phyloP scores from a whole-genome alignment of 1,284 basidiomycete species.

The Ceratobasidium sp. region DNA sequence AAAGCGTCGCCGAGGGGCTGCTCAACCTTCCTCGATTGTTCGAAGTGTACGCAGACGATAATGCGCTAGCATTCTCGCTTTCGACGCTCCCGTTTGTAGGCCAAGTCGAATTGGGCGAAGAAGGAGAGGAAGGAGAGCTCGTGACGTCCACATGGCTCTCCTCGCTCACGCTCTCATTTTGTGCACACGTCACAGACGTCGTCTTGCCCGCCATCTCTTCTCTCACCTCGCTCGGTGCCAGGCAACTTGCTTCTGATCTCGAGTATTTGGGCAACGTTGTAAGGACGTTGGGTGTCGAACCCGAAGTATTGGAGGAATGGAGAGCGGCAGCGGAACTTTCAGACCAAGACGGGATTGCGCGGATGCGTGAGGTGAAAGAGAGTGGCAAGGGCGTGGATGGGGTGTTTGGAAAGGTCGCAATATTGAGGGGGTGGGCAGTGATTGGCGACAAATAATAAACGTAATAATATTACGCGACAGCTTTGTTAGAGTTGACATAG shows the following conservation, averaged over 20 bases:
- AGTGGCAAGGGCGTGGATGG: constrained; percentile 49
- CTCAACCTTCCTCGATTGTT: constrained; percentile 92
- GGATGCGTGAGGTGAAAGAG: constrained; percentile 45
- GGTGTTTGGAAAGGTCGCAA: constrained; percentile 49
- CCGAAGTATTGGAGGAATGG: constrained; percentile 75
- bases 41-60: constrained; percentile 92
- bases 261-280: constrained; percentile 90
- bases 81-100: constrained; percentile 78
- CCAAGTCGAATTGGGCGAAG: constrained; percentile 41
- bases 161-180: constrained; percentile 80
- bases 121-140: constrained; percentile 48
- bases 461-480: constrained; percentile 61
- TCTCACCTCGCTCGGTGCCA: constrained; percentile 69
- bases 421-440: constrained; percentile 45
- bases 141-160: constrained; percentile 89
- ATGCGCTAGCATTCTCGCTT: constrained; percentile 87
- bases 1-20: constrained; percentile 88
- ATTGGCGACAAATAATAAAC: constrained; percentile 18
- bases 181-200: constrained; percentile 70
- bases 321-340: constrained; percentile 66
- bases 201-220: constrained; percentile 66
- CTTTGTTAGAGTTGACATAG: constrained; percentile 76
- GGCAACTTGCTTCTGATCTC: constrained; percentile 87
- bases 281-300: constrained; percentile 87
- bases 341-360: constrained; percentile 56